Evolutionary conservation across 73 alveolate genomes (phyloP), one percentile per base, ranked within the genome.

Genomic region (Urostyla sp.): DNA sequence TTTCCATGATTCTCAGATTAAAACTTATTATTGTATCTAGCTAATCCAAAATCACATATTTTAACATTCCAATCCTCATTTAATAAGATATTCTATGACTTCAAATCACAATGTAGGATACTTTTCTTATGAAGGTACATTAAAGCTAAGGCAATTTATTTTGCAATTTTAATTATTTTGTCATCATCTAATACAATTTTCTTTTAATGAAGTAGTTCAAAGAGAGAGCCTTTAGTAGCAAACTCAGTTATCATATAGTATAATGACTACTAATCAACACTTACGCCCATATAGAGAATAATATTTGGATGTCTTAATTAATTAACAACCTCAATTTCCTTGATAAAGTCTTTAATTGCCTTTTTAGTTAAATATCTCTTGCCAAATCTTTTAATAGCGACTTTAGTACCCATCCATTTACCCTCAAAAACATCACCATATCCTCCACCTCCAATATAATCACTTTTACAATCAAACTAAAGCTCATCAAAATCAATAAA

Each of bases 191-290:
- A 67, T 23, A 51, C 49, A 11, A 74, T 73, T 35, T 84, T 87
- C 74, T 56, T 75, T 80, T 87, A 58, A 54, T 93, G 96, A 15
- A 93, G 55, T 57, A 87, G 90, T 72, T 93, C 96, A 72, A 85
- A 93, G 35, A 89, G 77, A 21, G 91, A 75, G 10, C 97, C 98
- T 52, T 63, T 78, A 15, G 49, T 49, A 13, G 88, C 80, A 67
- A 87, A 95, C 90, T 96, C 99, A 31, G 98, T 96, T 16, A 96
- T 91, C 98, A 96, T 89, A 85, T 94, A 96, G 84, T 92, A 96
- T 55, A 89, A 87, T 45, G 67, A 45, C 37, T 59, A 38, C 59
- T 74, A 58, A 66, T 92, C 93, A 15, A 89, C 75, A 48, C 97
- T 87, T 37, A 93, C 97, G 44, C 99, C 99, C 90, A 96, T 87